Evolutionary conservation across 2,329 filamentous ascomycete genomes (phyloP).

Genomic region (Fragosphaeria purpurea): DNA sequence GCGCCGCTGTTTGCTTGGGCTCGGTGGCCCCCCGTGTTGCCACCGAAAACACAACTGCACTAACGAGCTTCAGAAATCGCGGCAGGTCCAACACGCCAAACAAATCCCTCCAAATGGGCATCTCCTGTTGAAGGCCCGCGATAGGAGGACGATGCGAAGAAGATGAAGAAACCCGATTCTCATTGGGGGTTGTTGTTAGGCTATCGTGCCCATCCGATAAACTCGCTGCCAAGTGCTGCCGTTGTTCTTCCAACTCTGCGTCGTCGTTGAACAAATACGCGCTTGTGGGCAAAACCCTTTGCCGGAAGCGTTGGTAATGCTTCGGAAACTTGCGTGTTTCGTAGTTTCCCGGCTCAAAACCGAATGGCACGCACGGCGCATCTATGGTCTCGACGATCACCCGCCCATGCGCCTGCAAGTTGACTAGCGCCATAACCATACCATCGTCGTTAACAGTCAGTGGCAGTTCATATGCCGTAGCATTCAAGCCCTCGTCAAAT

Average conservation of each 20-base stretch:
- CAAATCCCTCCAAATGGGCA: slow-evolving; percentile 67
- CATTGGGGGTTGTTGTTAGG: slow-evolving; percentile 32
- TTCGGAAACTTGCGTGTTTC: slow-evolving; percentile 60
- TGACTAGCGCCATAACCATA: slow-evolving; percentile 55
- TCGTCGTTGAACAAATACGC: slow-evolving; percentile 39
- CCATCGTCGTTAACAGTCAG: slow-evolving; percentile 51
- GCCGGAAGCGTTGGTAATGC: slow-evolving; percentile 52
- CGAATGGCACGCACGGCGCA: slow-evolving; percentile 55
- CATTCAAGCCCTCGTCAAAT: slow-evolving; percentile 16
- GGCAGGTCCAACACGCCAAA: slow-evolving; percentile 47
- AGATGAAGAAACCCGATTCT: slow-evolving; percentile 12
- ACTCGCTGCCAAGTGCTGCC: neutral
- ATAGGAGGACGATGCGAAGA: slow-evolving; percentile 29
- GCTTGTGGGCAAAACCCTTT: slow-evolving; percentile 48
- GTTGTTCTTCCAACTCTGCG: slow-evolving; percentile 1
- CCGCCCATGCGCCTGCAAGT: slow-evolving; percentile 50
- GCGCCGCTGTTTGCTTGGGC: slow-evolving; percentile 40
- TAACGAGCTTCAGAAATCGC: slow-evolving; percentile 55
- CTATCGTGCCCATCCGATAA: slow-evolving; percentile 15
- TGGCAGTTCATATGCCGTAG: slow-evolving; percentile 32
- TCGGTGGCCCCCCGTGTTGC: slow-evolving; percentile 52
- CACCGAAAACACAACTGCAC: slow-evolving; percentile 51
- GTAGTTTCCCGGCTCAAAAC: slow-evolving; percentile 62
- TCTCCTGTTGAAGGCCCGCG: slow-evolving; percentile 32
- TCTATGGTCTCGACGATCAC: slow-evolving; percentile 44